Conservation (phyloP, 2,329 filamentous ascomycete genomes). For the Alternaria triticimaculans region DNA sequence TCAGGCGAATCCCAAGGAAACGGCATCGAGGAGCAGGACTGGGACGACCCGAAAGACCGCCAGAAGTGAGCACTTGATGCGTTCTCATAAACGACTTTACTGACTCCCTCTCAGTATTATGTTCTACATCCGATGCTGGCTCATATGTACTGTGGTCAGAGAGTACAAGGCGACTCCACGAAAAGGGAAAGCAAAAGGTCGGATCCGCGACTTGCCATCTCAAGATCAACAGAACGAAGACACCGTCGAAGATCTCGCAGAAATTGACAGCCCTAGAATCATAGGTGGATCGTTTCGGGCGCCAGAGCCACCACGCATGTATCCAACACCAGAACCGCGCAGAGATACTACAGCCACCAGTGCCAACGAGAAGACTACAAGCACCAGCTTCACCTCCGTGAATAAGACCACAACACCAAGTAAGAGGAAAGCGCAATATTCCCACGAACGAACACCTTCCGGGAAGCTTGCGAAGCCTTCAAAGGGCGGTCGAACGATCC, state of each 20-base stretch:
- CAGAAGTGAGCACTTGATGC: constrained; percentile 5
- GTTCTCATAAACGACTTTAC: not conserved
- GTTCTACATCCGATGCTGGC: constrained; percentile 23
- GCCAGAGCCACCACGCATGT: constrained; percentile 1
- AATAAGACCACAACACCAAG: not conserved
- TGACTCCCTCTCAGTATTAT: constrained; percentile 9
- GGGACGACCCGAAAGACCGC: constrained; percentile 4
- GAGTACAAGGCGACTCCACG: not conserved
- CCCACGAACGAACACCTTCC: not conserved
- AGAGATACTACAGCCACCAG: not conserved
- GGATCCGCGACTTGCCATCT: not conserved
- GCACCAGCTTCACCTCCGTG: not conserved
- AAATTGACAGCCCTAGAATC: not conserved
- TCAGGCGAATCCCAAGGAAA: not conserved
- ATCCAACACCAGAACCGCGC: not conserved
- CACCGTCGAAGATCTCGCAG: not conserved
- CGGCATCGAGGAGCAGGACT: constrained; percentile 3
- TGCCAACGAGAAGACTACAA: not conserved
- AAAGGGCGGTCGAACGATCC: not conserved
- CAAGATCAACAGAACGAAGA: not conserved
- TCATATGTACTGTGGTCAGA: constrained; percentile 4
- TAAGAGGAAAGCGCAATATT: constrained; percentile 13
- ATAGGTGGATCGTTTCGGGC: not conserved
- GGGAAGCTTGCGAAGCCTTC: constrained; percentile 13
- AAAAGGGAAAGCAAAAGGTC: constrained; percentile 9